phyloP scores from a whole-genome alignment of 2,329 filamentous ascomycete genomes.

The Metarhizium humberi region DNA sequence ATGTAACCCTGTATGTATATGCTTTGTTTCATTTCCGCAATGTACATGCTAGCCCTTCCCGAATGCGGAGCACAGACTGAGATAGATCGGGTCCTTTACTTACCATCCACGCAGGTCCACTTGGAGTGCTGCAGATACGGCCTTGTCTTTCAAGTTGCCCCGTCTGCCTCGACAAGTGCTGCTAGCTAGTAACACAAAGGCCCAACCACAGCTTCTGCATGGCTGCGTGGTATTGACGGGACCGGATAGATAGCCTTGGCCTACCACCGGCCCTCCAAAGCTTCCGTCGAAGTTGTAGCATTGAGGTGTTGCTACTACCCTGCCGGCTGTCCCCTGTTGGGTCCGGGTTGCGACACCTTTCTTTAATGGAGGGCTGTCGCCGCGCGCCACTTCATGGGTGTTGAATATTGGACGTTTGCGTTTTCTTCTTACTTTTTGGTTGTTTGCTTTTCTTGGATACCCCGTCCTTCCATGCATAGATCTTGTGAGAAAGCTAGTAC shows the following conservation, averaged over 20 bases:
- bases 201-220: not conserved
- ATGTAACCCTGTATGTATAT: not conserved
- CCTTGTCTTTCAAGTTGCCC: not conserved
- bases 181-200: not conserved
- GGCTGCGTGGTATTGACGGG: too few species aligned
- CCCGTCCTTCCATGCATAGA: not conserved
- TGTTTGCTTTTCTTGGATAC: not conserved
- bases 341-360: not conserved
- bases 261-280: not conserved
- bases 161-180: not conserved
- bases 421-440: not conserved
- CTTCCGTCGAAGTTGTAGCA: not conserved
- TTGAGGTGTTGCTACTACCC: not conserved
- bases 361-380: not conserved
- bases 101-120: not conserved
- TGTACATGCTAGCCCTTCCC: not conserved
- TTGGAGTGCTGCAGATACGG: not conserved
- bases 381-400: not conserved
- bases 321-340: not conserved
- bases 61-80: not conserved
- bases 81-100: not conserved
- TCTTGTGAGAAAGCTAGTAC: not conserved
- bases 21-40: not conserved
- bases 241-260: not conserved
- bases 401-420: not conserved